Base-by-base conservation (phyloP, 2,329 filamentous ascomycete genomes). In the Raffaelea deltoideospora region DNA sequence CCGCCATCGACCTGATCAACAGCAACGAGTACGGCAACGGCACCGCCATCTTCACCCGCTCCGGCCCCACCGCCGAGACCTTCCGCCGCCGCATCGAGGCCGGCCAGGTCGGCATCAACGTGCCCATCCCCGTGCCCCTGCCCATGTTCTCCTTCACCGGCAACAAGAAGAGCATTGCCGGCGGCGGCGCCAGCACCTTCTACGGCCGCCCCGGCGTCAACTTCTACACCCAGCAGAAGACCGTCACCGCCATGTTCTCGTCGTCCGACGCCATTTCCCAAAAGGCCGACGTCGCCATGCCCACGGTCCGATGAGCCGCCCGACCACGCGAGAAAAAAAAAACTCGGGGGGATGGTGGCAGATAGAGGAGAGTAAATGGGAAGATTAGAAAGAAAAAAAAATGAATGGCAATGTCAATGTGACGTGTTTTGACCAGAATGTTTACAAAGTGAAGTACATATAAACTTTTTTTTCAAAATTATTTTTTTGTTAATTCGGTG, bases 151-250 rank as follows among this genome's bases (percentile, higher is more conserved):
- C 69, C 41, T 80, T 80, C 54, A 80, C 76, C 22, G 76, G 75
- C 31, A 80, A 79, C 65, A 88, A 98, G 77, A 86, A 81, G 70
- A 85, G 77, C 52, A 68, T 96, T 38, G 90, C 88, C 1, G 90
- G 88, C 38, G 87, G 87, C 37, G 88, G 90, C 42, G 81, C 83
- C 27, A 93, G 74, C 62, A 93, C 86, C 15, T 96, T 98, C 57
- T 98, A 98, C 60, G 90, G 90, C 47, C 81, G 83, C 59, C 84
- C 86, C 1, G 90, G 88, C 20, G 61, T 98, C 54, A 77, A 82
- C 54, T 98, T 98, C 56, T 96, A 93, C 61, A 98, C 90, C 4
- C 88, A 96, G 64, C 72, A 81, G 53, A 96, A 98, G 81, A 98
- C 90, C 3, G 90, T 98, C 34, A 98, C 90, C 37, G 79, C 84